Conservation (phyloP, 441 rosid genomes). For the Erodium texanum region DNA sequence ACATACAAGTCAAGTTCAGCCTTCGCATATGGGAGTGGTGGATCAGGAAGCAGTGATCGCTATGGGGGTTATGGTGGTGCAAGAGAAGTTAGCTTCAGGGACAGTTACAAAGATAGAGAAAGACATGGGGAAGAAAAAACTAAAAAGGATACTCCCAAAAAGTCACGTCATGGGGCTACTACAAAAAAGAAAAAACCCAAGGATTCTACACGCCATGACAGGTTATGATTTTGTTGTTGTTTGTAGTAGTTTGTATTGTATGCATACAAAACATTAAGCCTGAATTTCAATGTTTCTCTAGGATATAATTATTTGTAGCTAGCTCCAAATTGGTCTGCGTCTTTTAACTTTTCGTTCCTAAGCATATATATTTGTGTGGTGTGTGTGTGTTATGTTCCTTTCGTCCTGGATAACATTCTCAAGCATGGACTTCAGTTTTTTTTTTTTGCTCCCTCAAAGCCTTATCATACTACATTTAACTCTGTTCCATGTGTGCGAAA, state of each 20-base stretch:
- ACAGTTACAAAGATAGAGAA: constrained; percentile 40
- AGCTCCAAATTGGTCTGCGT: neutral
- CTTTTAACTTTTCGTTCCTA: no score
- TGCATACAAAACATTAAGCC: neutral
- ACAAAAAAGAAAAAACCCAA: constrained; percentile 33
- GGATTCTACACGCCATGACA: constrained; percentile 37
- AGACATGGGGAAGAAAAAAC: constrained; percentile 33
- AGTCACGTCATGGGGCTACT: constrained; percentile 34
- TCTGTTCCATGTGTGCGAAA: neutral
- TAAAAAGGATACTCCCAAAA: constrained; percentile 43
- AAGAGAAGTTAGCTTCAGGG: constrained; percentile 42
- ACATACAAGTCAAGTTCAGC: constrained; percentile 59
- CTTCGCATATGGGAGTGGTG: constrained; percentile 36
- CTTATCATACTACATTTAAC: no score
- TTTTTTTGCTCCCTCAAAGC: no score
- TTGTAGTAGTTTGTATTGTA: constrained; percentile 4
- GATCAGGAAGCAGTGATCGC: constrained; percentile 41
- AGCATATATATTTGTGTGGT: no score
- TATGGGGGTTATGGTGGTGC: constrained; percentile 40
- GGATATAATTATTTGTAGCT: neutral
- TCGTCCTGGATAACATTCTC: no score
- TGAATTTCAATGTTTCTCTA: neutral
- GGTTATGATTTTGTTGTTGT: constrained; percentile 33
- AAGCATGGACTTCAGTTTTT: no score
- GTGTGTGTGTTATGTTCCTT: no score